These are phyloP conservation scores for Stephania japonica DNA, from an alignment of 164 flowering plant genomes.

Conservation along the genomic window DNA sequence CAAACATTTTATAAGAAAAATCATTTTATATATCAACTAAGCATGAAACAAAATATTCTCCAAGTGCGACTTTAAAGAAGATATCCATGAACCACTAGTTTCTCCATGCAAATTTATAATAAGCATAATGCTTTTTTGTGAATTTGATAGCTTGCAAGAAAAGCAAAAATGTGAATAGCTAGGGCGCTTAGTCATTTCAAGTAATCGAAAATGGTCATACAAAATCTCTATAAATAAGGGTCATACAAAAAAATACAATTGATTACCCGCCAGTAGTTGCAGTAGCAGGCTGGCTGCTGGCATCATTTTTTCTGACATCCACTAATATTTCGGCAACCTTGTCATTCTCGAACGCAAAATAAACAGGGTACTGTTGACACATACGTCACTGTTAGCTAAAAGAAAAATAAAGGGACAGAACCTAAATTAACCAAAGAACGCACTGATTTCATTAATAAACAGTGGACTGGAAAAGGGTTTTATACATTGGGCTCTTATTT, in stretches of 20 bases:
- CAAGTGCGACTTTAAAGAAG: too few species aligned
- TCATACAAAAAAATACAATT: neutral
- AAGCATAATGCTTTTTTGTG: too few species aligned
- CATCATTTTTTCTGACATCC: conserved; percentile 78
- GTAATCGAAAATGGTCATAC: neutral
- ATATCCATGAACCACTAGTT: too few species aligned
- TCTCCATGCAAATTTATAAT: too few species aligned
- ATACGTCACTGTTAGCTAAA: neutral
- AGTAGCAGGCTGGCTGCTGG: conserved; percentile 85
- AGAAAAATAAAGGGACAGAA: neutral
- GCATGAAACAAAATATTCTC: too few species aligned
- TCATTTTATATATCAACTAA: too few species aligned
- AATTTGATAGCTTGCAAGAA: too few species aligned
- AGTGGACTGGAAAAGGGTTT: neutral
- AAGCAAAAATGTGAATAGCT: neutral
- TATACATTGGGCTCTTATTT: neutral
- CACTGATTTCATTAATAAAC: too few species aligned
- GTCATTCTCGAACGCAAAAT: conserved; percentile 89
- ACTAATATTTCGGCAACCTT: conserved; percentile 62
- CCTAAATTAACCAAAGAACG: neutral
- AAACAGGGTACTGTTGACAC: conserved; percentile 84
- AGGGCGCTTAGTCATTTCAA: neutral
- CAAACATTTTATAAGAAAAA: neutral
- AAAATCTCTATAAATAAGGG: too few species aligned
- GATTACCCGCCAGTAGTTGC: conserved; percentile 99